These are phyloP conservation scores for Malus fusca DNA, from an alignment of 306 rosid genomes.

Conservation along the genomic window DNA sequence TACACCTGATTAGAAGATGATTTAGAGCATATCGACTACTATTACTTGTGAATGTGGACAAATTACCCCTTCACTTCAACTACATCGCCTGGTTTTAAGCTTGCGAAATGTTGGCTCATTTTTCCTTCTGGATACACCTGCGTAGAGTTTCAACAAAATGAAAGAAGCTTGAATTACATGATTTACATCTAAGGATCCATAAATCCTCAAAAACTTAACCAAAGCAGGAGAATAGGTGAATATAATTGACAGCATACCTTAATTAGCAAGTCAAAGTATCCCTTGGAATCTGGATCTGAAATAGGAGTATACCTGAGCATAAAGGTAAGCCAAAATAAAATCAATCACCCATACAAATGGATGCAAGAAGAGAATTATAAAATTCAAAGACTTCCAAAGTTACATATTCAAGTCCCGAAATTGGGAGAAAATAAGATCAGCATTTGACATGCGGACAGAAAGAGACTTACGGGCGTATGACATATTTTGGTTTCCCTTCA, in stretches of 20 bases:
- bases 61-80: conserved; percentile 97
- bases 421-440: conserved; percentile 6
- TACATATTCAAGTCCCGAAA: not conserved
- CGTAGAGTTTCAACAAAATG: conserved; percentile 16
- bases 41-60: conserved; percentile 10
- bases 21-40: conserved; percentile 8
- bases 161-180: not conserved
- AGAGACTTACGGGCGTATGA: conserved; percentile 79
- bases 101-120: conserved; percentile 98
- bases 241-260: conserved; percentile 49
- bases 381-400: not conserved
- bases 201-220: not conserved
- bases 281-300: conserved; percentile 83
- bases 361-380: not conserved
- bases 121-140: conserved; percentile 94
- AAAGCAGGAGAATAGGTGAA: not conserved
- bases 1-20: conserved; percentile 12
- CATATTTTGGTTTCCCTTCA: conserved; percentile 74
- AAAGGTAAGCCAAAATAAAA: not conserved
- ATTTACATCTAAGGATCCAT: not conserved
- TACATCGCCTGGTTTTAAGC: conserved; percentile 90
- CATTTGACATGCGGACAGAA: conserved; percentile 8
- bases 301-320: conserved; percentile 85
- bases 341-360: not conserved
- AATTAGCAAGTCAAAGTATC: conserved; percentile 87